Evolutionary conservation across 75 land plant genomes (phyloP).

Genomic region (Isoetes taiwanensis): DNA sequence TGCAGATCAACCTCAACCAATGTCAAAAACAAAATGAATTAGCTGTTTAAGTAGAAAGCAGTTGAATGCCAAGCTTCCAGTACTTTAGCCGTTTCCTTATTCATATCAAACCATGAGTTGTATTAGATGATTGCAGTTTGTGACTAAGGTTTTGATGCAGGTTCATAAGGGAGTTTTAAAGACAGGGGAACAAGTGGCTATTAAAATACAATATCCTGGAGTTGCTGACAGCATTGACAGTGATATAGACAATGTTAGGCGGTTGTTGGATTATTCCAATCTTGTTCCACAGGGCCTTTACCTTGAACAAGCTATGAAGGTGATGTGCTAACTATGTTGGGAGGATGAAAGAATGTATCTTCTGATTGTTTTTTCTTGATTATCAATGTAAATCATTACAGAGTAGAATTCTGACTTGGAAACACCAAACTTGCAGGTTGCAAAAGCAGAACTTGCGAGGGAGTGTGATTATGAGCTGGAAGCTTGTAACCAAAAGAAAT

Average conservation of each 20-base stretch:
- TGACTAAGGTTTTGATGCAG: conserved; percentile 15
- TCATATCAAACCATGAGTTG: too few species aligned
- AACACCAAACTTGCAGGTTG: conserved; percentile 85
- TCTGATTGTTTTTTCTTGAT: too few species aligned
- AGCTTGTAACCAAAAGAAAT: conserved; percentile 71
- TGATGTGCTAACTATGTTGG: too few species aligned
- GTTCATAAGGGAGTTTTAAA: conserved; percentile 83
- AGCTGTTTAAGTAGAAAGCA: too few species aligned
- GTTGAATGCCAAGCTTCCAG: too few species aligned
- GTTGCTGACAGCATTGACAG: conserved; percentile 98
- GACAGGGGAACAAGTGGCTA: conserved; percentile 71
- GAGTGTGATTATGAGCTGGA: conserved; percentile 92
- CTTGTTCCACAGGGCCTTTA: conserved; percentile 82
- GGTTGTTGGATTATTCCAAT: conserved; percentile 71
- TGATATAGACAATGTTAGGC: conserved; percentile 88
- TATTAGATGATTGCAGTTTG: too few species aligned
- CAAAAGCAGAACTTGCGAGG: conserved; percentile 84
- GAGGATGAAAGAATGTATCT: too few species aligned
- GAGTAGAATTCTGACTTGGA: too few species aligned
- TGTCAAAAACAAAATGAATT: too few species aligned
- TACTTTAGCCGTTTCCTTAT: background rate
- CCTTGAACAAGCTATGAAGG: conserved; percentile 95
- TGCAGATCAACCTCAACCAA: too few species aligned
- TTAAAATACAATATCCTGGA: conserved; percentile 99
- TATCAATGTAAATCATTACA: too few species aligned